Base-by-base conservation (phyloP, 1,284 basidiomycete species). In the Puccinia horiana region DNA sequence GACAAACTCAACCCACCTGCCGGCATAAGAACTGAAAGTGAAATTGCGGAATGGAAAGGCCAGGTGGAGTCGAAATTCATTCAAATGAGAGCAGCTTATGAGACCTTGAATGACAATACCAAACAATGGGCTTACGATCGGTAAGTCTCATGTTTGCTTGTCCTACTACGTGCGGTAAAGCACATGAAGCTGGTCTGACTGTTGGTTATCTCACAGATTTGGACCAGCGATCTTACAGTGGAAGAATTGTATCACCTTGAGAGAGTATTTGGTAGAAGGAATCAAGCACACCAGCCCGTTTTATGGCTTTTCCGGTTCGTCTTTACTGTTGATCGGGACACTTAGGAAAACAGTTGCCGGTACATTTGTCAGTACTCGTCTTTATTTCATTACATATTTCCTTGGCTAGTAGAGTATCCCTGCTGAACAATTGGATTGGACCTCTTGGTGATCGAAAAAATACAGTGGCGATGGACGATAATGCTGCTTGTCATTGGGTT, bases 51-150 rank as follows among this genome's bases (percentile, higher is more conserved):
- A 26, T 78, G 76, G 76, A 77, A 77, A 18, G 49, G 16, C 61
- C n/a, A 65, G 12, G 58, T 77, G 5, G 76, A 77, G 14, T 42
- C 76, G 32, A 65, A 77, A 49, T 79, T 79, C 29, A 79, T 79
- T 35, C 3, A 42, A 52, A 79, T 79, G 77, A 67, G 77, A 70
- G 65, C 52, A 35, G 77, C 77, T 11, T 79, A 79, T 54, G 77
- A 79, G 49, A 70, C 65, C 26, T 54, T 79, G n/a, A 79, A 65
- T 79, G 77, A 79, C 40, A 35, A 29, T 37, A 70, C 65, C 26
- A 79, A 70, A 65, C 65, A 32, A 37, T 79, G 77, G 77, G 77
- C 77, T 23, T 79, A 79, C 56, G 77, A 79, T 79, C 16, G 77
- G 77, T 70, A n/a, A 26, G 77, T 54, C 29, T n/a, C 47, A 16